A percentile compares a stretch with the other conserved stretches of the same genome.
Conservation (phyloP, 495 filamentous ascomycete genomes). For the Beverwykella pulmonaria region DNA sequence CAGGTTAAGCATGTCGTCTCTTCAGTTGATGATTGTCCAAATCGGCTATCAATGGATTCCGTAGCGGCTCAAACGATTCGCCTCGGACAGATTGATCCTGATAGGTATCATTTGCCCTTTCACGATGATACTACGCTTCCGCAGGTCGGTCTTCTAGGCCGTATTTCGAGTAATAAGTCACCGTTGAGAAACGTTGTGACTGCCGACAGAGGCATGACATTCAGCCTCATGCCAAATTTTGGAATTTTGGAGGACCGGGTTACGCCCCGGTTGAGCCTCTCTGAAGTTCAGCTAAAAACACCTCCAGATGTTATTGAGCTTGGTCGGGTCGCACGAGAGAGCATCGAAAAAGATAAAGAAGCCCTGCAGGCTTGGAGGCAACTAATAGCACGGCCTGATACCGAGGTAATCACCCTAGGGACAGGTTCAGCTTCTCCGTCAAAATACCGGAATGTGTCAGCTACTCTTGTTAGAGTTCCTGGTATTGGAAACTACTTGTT, state of each 20-base stretch:
- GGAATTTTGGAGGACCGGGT: slow-evolving; percentile 55
- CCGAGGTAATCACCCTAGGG: slow-evolving; percentile 82
- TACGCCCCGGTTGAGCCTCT: slow-evolving; percentile 57
- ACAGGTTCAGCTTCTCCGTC: slow-evolving; percentile 88
- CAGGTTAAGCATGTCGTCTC: slow-evolving; percentile 74
- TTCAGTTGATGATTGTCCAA: slow-evolving; percentile 60
- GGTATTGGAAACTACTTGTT: slow-evolving; percentile 80
- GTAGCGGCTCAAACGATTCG: slow-evolving; percentile 63
- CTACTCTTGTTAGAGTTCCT: slow-evolving; percentile 82
- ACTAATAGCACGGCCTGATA: slow-evolving; percentile 67
- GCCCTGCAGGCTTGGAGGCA: slow-evolving; percentile 46
- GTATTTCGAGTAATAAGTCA: background rate
- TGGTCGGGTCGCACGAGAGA: slow-evolving; percentile 52
- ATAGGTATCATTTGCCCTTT: slow-evolving; percentile 67
- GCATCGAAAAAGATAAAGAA: slow-evolving; percentile 43
- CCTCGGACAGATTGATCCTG: slow-evolving; percentile 67
- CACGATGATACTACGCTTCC: slow-evolving; percentile 57
- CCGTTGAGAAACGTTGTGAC: slow-evolving; percentile 21
- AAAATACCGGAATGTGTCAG: slow-evolving; percentile 93
- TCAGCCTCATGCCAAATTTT: slow-evolving; percentile 69
- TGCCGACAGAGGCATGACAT: slow-evolving; percentile 54
- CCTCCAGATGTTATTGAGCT: slow-evolving; percentile 54
- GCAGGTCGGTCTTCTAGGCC: slow-evolving; percentile 27
- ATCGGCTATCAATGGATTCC: slow-evolving; percentile 68
- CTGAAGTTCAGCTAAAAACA: slow-evolving; percentile 42